A percentile compares a stretch with the other conserved stretches of the same genome.
These are phyloP conservation scores for Fusarium sp. DNA, from an alignment of 2,329 filamentous ascomycete genomes.

Conservation along the genomic window DNA sequence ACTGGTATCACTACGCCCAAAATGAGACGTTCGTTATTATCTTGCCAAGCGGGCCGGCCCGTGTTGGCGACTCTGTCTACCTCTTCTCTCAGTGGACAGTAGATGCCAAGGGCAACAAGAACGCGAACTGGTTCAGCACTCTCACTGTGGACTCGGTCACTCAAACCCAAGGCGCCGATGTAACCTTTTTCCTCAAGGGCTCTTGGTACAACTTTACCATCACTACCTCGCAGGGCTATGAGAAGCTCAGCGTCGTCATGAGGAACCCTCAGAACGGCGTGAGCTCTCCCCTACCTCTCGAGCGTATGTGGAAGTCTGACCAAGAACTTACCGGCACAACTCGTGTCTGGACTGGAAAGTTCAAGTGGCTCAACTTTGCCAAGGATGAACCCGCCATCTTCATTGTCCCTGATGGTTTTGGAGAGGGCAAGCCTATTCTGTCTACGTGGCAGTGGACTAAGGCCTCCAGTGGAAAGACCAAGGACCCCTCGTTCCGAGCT, in stretches of 20 bases:
- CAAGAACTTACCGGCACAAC: background rate
- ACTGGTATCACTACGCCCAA: constrained; percentile 27
- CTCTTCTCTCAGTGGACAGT: constrained; percentile 37
- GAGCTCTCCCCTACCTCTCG: background rate
- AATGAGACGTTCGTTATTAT: constrained; percentile 35
- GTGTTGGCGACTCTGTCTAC: constrained; percentile 36
- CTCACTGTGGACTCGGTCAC: constrained; percentile 4
- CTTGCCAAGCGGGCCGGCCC: constrained; percentile 30
- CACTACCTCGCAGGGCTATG: constrained; percentile 21
- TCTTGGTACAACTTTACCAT: constrained; percentile 17
- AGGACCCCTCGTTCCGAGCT: constrained; percentile 6
- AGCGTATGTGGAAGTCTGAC: constrained; percentile 26
- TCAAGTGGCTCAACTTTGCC: constrained; percentile 24
- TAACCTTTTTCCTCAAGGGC: constrained; percentile 12
- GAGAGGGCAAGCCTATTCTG: constrained; percentile 28
- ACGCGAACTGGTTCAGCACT: constrained; percentile 31
- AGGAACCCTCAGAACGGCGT: background rate
- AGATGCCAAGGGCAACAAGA: constrained; percentile 16
- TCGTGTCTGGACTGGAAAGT: constrained; percentile 38
- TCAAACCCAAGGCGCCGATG: constrained; percentile 2
- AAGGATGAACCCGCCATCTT: constrained; percentile 32
- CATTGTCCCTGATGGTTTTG: constrained; percentile 34
- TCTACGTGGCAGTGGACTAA: constrained; percentile 35
- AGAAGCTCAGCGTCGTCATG: constrained; percentile 24
- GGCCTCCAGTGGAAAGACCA: background rate